Base-by-base conservation (phyloP, 768 basidiomycete genomes). In the Boletus eberwhitei region DNA sequence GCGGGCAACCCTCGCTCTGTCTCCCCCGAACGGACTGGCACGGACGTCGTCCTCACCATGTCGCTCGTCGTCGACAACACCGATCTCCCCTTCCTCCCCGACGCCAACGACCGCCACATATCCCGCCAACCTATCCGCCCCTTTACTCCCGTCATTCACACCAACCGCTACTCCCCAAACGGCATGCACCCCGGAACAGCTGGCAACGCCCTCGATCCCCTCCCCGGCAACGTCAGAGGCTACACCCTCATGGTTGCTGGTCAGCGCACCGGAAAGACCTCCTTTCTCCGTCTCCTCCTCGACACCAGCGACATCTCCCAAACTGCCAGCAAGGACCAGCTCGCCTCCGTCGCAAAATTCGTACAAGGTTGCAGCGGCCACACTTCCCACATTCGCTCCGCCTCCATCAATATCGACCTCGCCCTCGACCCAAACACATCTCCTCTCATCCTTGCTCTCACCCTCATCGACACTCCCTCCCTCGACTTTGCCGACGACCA, bases 241-340 rank as follows among this genome's bases (percentile, higher is more conserved):
- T 81, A 81, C 75, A 85, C 86, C 62, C 75, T 92, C 71, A 86
- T 92, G 75, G 88, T 90, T 66, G 90, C 89, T 54, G 90, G 90
- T 48, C 84, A 82, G 68, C 78, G 86, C 74, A 85, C 87, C 74
- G 88, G 88, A 73, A 93, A 93, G 80, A 90, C 90, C 22, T 86
- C 88, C 57, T 88, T 93, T 66, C 85, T 92, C 66, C 84, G 89
- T 53, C 87, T 92, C 64, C 79, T 93, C 60, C 82, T 92, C 71
- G 89, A 91, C 77, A 90, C 91, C 59, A 81, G 81, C 75, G 75
- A 81, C 67, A 76, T 92, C 64, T 80, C 88, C 14, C 74, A 79
- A 38, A 68, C 75, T 21, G 80, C 83, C 50, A 77, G 81, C 45
- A 85, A 83, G 66, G 88, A 89, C 65, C 89, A 93, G 76, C 83